These are phyloP conservation scores for Cyclotella choctawhatcheeana DNA, from an alignment of 108 stramenopile genomes.

Conservation along the genomic window DNA sequence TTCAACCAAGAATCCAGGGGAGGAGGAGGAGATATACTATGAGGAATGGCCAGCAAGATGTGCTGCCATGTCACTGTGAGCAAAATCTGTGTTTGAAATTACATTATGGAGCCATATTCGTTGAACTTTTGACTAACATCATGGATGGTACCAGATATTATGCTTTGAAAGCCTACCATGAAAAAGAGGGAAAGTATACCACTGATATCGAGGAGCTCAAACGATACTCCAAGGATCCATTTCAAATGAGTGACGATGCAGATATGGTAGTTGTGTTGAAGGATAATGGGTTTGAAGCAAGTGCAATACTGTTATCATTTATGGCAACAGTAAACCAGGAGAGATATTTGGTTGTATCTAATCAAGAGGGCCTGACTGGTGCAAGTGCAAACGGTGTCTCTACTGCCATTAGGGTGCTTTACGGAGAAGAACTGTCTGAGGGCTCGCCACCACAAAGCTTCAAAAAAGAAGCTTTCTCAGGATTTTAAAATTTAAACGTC, in stretches of 20 bases:
- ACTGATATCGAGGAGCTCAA: conserved; percentile 30
- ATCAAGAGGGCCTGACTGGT: too few relatives aligned
- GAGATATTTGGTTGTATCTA: conserved; percentile 33
- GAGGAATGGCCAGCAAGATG: conserved; percentile 70
- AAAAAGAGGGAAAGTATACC: conserved; percentile 34
- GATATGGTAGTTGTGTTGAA: conserved; percentile 18
- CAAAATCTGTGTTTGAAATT: too few relatives aligned
- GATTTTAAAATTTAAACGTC: too few relatives aligned
- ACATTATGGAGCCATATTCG: too few relatives aligned
- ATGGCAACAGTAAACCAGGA: conserved; percentile 48
- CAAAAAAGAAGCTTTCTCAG: too few relatives aligned
- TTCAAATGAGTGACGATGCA: conserved; percentile 30
- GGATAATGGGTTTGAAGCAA: conserved; percentile 34
- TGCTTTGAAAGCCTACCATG: conserved; percentile 59
- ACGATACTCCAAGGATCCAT: conserved; percentile 22
- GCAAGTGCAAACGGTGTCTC: not conserved
- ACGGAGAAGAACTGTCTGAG: too few relatives aligned
- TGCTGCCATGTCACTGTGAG: conserved; percentile 77
- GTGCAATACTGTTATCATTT: conserved; percentile 7
- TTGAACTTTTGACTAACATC: too few relatives aligned
- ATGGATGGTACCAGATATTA: too few relatives aligned
- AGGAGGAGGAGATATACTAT: conserved; percentile 25
- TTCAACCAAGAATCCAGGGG: conserved; percentile 37
- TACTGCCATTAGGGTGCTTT: not conserved
- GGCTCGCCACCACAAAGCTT: too few relatives aligned